Percentiles rank a stretch among this genome's conserved stretches.
These are phyloP conservation scores for Apiotrichum laibachii DNA, from an alignment of 1,284 basidiomycete genomes.

Conservation along the genomic window DNA sequence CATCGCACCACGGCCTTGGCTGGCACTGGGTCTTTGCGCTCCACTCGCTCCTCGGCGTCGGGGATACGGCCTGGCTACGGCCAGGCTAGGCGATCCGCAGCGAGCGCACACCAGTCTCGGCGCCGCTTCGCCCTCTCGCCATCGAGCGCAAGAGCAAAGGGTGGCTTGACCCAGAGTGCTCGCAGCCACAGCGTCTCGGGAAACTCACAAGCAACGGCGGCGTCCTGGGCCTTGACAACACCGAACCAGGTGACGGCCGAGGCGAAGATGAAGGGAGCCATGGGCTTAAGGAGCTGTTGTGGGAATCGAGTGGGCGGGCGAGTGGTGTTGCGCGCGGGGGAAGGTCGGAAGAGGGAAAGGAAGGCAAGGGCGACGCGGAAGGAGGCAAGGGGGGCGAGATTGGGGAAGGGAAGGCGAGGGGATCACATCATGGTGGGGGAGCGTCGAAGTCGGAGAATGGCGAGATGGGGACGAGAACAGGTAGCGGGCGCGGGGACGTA, in stretches of 20 bases:
- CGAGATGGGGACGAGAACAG: too few relatives aligned
- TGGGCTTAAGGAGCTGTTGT: constrained; percentile 41
- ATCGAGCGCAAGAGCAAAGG: too few relatives aligned
- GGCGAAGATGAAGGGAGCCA: constrained; percentile 46
- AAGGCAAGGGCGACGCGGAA: not conserved
- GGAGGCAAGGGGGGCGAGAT: not conserved
- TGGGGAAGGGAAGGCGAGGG: not conserved
- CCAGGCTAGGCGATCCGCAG: too few relatives aligned
- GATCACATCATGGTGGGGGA: not conserved
- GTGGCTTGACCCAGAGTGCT: too few relatives aligned
- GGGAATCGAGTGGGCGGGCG: not conserved
- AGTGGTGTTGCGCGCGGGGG: not conserved
- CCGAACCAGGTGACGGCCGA: constrained; percentile 38
- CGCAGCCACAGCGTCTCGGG: not conserved
- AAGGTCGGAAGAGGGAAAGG: not conserved
- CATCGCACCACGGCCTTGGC: too few relatives aligned
- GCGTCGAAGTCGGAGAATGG: not conserved
- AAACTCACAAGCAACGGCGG: constrained; percentile 39
- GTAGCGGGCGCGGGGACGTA: too few relatives aligned
- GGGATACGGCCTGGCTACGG: too few relatives aligned
- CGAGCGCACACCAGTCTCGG: too few relatives aligned
- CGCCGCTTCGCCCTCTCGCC: too few relatives aligned
- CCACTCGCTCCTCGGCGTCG: too few relatives aligned
- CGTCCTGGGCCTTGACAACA: constrained; percentile 41
- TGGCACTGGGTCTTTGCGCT: too few relatives aligned